Evolutionary conservation across 768 basidiomycete genomes (phyloP), one percentile per base, ranked within the genome.

Genomic region (Suillus cothurnatus): DNA sequence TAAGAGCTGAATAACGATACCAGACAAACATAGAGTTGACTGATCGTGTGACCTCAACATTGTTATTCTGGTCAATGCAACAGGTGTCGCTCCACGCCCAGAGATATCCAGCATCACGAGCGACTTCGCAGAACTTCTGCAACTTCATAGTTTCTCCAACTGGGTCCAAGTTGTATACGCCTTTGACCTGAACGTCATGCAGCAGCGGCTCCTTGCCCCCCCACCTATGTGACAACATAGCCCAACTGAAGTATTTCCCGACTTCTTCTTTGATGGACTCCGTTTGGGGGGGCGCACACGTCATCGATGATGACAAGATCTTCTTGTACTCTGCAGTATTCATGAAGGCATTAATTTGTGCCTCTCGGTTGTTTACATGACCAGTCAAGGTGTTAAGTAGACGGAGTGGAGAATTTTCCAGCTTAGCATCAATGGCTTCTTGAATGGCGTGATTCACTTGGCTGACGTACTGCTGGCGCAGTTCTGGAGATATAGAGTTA

Each of bases 1-100:
- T 75, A 28, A 75, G 57, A 28, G 66, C 66, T 34, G 74, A 71
- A 4, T 71, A 63, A 3, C 70, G 61, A 39, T 76, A 76, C 74
- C 74, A 76, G 28, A 34, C 64, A 65, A 76, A 76, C 74, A 76
- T 76, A 59, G 74, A 73, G 26, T 68, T 64, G 61, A 76, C 72
- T 28, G 75, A 73, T 55, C 74, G 70, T 64, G 70, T 64, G 55
- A 76, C 69, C 19, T 76, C 75, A 3, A 70, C 61, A 45, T 72
- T 74, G 23, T 74, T 76, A 59, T 47, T 56, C 45, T 73, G 74
- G 56, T 75, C 72, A 55, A 76, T 73, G 49, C 74, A 75, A 8
- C 68, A 73, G 0, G 75, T 75, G 19, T 76, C 75, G 0, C 67
- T 69, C 74, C 74, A 76, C 3, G 70, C 75, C 67, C 71, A 74